Base-by-base conservation (phyloP, 345 rosid genomes). In the Heritiera fomes region DNA sequence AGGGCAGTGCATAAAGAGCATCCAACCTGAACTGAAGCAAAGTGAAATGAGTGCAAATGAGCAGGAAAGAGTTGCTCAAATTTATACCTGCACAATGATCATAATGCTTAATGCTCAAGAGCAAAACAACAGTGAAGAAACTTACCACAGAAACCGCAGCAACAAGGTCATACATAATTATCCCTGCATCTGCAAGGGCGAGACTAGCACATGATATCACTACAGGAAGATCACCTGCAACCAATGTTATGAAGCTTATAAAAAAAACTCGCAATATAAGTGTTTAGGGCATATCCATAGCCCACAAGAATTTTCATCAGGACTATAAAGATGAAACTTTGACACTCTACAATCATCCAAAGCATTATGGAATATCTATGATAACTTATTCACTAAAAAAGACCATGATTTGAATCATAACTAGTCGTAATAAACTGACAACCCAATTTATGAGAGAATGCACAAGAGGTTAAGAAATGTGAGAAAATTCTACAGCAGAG, bases 181-280 rank as follows among this genome's bases (percentile, higher is more conserved):
- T 94, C 71, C 99, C 97, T 1, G 98, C 97, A 88, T 94, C 98
- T 32, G 98, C 99, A 78, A 94, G 80, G 85, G 98, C 98, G 81
- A 96, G 97, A 88, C 98, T 91, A 75, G 98, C 98, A 83, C 99
- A 96, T 50, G 98, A 92, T 83, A 91, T 86, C 50, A 92, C 87
- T 64, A 90, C 95, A 49, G 98, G 91, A 75, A 96, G 91, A 88
- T 96, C 99, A 85, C 99, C 97, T 96, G 82, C 71, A 85, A 75
- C 71, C 75, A 70, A 74, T 75, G 30, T 20, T 2, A n/a, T 7
- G 30, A 60, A 30, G 73, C 59, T 76, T 61, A 75, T 60, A 2
- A 69, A 79, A 50, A 75, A 46, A 66, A 34, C 28, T 52, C 6
- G 6, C 45, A 80, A 40, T 43, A 13, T 46, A 68, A 30, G 38